Conservation (phyloP, 805 yeast species). For the Candida loeiensis region DNA sequence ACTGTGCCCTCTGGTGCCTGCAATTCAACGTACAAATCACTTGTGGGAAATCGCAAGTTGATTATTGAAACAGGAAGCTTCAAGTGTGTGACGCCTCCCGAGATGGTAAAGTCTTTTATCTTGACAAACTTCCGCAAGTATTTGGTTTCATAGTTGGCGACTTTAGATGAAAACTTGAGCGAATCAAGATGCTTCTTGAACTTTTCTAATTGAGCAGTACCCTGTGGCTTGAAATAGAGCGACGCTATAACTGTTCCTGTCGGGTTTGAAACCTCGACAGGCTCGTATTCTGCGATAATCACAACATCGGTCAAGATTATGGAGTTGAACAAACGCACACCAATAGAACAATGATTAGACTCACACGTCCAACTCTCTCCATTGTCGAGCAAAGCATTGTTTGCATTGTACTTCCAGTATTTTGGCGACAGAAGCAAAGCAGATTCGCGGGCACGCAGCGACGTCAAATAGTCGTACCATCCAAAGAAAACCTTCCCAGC, state of each 20-base stretch:
- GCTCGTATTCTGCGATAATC: conserved; percentile 10
- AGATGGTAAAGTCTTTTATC: conserved; percentile 20
- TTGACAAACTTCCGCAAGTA: conserved; percentile 31
- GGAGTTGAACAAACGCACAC: conserved; percentile 30
- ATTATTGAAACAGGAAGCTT: conserved; percentile 32
- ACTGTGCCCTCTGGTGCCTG: conserved; percentile 6
- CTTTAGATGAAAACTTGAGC: conserved; percentile 9
- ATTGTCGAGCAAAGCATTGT: conserved; percentile 34
- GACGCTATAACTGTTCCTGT: conserved; percentile 10
- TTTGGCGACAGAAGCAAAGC: conserved; percentile 18
- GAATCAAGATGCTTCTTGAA: conserved; percentile 19
- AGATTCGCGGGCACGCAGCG: conserved; percentile 13
- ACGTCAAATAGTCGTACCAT: conserved; percentile 35
- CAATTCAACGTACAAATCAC: conserved; percentile 33
- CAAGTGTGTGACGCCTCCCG: conserved; percentile 21
- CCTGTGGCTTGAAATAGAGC: conserved; percentile 30
- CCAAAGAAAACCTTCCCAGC: conserved; percentile 32
- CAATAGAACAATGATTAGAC: conserved; percentile 28
- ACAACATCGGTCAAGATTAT: conserved; percentile 36
- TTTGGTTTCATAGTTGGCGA: conserved; percentile 15
- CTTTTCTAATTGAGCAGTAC: conserved; percentile 14
- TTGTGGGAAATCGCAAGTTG: conserved; percentile 28
- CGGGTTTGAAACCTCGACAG: neutral
- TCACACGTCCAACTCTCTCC: conserved; percentile 34
- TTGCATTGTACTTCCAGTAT: conserved; percentile 35